These are phyloP conservation scores for Colletotrichum magnum DNA, from an alignment of 2,329 filamentous ascomycete species.

Conservation along the genomic window DNA sequence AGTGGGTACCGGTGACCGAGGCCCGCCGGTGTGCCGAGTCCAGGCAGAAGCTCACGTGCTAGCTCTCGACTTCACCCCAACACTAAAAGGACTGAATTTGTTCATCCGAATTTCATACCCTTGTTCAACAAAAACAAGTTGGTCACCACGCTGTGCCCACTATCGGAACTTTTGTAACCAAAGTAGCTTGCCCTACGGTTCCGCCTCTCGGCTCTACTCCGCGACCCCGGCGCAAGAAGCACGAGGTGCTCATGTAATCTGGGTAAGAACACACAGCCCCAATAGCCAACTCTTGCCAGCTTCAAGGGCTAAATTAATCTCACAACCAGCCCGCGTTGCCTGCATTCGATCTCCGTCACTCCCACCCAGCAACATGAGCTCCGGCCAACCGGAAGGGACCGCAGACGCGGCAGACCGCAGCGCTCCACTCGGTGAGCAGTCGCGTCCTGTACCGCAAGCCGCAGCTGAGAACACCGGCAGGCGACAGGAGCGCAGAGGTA, in stretches of 20 bases:
- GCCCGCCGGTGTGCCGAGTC: neutral
- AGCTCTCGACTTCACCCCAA: neutral
- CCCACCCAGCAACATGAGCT: neutral
- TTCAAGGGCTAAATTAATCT: neutral
- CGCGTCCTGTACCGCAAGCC: neutral
- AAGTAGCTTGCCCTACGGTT: neutral
- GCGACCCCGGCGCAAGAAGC: neutral
- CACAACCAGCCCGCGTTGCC: neutral
- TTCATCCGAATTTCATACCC: neutral
- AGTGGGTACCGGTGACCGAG: constrained; percentile 6
- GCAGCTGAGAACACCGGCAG: no score
- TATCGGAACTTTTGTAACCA: constrained; percentile 4
- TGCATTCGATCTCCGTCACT: neutral
- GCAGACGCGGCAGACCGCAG: neutral
- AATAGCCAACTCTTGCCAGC: neutral
- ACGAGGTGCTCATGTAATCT: no score
- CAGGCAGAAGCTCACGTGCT: constrained; percentile 37
- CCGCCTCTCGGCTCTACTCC: constrained; percentile 10
- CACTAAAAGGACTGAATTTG: neutral
- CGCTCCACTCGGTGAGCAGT: neutral
- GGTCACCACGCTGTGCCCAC: neutral
- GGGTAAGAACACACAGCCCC: neutral
- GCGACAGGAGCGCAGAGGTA: no score
- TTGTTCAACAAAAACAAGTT: neutral
- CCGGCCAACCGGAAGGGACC: constrained; percentile 3